Evolutionary conservation across 441 rosid genomes (phyloP), one percentile per base, ranked within the genome.

Genomic region (California macrophylla): DNA sequence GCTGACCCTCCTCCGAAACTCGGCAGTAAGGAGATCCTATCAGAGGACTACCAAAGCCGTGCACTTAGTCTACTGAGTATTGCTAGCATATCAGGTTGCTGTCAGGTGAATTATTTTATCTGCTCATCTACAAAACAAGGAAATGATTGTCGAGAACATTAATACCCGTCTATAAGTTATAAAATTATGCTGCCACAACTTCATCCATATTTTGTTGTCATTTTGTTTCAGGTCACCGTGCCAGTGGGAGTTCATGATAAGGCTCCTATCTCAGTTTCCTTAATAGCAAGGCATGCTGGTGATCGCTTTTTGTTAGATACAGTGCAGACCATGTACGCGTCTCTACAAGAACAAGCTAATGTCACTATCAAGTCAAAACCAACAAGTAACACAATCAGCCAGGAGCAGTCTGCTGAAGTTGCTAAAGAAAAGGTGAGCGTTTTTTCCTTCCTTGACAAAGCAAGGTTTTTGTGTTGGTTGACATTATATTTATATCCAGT

Each of bases 61-160:
- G 76, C 77, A 72, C 82, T 72, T 67, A 82, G 92, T 79, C 85
- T 94, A 64, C 79, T 87, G 77, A 87, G 98, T 82, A 82, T 94
- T 72, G 93, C 99, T 70, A 92, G 97, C 76, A 71, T 94, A 56
- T 94, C 98, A 1, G 99, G 98, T 66, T 94, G 97, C 81, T 94
- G 99, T 79, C 98, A 94, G 98, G 99, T 93, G 69, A 60, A 52
- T 21, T 23, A n/a, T 58, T 58, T 6, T 58, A 58, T 24, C 28
- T 58, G 29, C 63, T 45, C 54, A 45, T n/a, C 20, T 45, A 15
- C 20, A 45, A 45, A 45, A 45, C 45, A 45, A 45, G 52, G 52
- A 45, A n/a, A 15, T 45, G 52, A 6, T 45, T 45, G 4, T 45
- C 20, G 15, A 45, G 20, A 45, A 45, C 54, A 45, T 15, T 42